Percentiles rank a stretch among this genome's conserved stretches.
These are phyloP conservation scores for Botrytis fragariae DNA, from an alignment of 2,329 filamentous ascomycete genomes.

Conservation along the genomic window DNA sequence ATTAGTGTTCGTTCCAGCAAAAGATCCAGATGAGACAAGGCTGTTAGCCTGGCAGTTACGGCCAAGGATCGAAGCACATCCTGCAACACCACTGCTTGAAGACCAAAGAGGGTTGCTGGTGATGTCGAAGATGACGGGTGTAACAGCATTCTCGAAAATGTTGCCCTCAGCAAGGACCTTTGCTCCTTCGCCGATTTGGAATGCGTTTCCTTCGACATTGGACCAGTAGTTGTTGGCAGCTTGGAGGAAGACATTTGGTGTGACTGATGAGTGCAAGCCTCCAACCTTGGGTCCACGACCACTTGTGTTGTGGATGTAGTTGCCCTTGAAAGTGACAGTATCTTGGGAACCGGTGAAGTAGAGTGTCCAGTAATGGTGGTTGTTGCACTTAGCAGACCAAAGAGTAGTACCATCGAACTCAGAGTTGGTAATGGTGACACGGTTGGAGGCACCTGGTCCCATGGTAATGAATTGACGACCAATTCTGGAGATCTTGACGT, in stretches of 20 bases:
- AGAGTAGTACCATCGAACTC: not conserved
- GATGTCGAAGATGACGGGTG: not conserved
- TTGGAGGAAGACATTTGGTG: not conserved
- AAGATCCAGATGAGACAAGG: not conserved
- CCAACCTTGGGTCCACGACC: constrained; percentile 46
- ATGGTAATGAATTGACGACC: constrained; percentile 45
- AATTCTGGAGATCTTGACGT: constrained; percentile 40
- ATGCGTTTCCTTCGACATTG: not conserved
- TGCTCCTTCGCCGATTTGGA: not conserved
- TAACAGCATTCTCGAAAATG: not conserved
- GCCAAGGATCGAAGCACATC: not conserved
- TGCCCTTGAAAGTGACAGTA: constrained; percentile 44
- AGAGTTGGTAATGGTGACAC: constrained; percentile 46
- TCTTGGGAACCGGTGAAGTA: constrained; percentile 42
- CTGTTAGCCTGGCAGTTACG: not conserved
- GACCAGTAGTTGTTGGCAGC: constrained; percentile 10
- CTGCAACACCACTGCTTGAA: not conserved
- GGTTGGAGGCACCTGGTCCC: constrained; percentile 37
- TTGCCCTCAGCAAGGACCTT: constrained; percentile 8
- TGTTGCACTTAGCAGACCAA: constrained; percentile 10
- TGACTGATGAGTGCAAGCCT: constrained; percentile 22
- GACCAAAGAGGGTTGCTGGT: not conserved
- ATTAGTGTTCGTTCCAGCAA: not conserved
- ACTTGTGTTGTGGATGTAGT: constrained; percentile 46
- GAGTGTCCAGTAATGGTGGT: not conserved